A percentile compares a stretch with the other conserved stretches of the same genome.
These are phyloP conservation scores for Penicillium ochrochloron DNA, from an alignment of 495 filamentous ascomycete genomes.

Conservation along the genomic window DNA sequence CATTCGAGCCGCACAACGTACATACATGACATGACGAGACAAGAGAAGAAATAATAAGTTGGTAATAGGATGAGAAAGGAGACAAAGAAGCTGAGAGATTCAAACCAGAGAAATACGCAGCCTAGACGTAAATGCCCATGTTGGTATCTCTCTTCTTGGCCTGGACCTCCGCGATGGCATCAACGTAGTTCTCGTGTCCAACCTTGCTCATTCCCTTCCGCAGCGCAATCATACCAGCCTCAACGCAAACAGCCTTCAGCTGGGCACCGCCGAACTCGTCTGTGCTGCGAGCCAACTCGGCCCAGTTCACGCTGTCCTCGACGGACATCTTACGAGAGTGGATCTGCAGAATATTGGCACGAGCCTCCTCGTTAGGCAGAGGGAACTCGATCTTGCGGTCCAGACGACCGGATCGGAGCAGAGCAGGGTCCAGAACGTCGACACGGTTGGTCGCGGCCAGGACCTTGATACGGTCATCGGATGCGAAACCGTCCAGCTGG, in stretches of 20 bases:
- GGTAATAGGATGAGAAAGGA: conserved; percentile 13
- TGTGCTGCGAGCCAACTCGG: conserved; percentile 92
- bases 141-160: conserved; percentile 94
- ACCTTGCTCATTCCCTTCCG: conserved; percentile 92
- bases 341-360: conserved; percentile 95
- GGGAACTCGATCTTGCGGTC: conserved; percentile 99
- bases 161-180: conserved; percentile 96
- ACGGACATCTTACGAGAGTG: conserved; percentile 99
- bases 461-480: conserved; percentile 99
- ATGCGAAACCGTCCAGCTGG: conserved; percentile 97
- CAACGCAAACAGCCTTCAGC: conserved; percentile 97
- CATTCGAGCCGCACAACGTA: conserved; percentile 29
- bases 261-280: conserved; percentile 98
- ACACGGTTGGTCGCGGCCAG: conserved; percentile 97
- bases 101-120: conserved; percentile 11
- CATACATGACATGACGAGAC: conserved; percentile 36
- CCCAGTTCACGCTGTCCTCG: conserved; percentile 92
- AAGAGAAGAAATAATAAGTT: conserved; percentile 17
- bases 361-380: conserved; percentile 97
- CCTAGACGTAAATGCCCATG: conserved; percentile 59
- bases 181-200: conserved; percentile 97
- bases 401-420: conserved; percentile 91
- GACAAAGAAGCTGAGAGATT: conserved; percentile 7
- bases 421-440: conserved; percentile 93
- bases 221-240: conserved; percentile 98